These are phyloP conservation scores for Fraxinus nigra DNA, from an alignment of 305 asterid species.

Conservation along the genomic window DNA sequence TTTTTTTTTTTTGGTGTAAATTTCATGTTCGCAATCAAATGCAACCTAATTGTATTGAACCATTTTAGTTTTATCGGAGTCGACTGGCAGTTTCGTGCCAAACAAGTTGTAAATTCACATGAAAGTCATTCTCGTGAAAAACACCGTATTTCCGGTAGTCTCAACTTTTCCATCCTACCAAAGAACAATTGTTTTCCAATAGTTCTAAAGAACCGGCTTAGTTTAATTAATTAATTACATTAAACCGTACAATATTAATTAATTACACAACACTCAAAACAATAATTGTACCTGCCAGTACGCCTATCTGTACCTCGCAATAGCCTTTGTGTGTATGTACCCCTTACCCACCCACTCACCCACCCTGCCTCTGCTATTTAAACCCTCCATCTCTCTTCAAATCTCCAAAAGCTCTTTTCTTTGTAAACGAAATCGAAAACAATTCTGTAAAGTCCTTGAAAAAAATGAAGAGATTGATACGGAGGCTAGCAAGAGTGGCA, in stretches of 20 bases:
- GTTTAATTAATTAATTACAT: not conserved
- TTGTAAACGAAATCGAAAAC: not conserved
- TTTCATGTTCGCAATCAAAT: too few species aligned
- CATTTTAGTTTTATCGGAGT: not conserved
- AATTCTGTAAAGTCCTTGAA: not conserved
- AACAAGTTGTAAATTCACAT: not conserved
- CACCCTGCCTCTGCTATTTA: not conserved
- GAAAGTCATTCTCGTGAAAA: not conserved
- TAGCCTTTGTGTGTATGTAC: constrained; percentile 6
- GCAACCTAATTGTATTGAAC: too few species aligned
- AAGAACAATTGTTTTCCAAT: not conserved
- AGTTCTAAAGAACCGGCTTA: not conserved
- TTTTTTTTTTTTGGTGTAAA: too few species aligned
- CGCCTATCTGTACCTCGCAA: constrained; percentile 49
- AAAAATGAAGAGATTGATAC: constrained; percentile 60
- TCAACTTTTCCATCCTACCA: not conserved
- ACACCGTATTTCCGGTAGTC: not conserved
- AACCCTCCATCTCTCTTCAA: not conserved
- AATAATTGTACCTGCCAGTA: constrained; percentile 62
- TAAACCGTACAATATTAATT: not conserved
- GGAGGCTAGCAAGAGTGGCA: constrained; percentile 55
- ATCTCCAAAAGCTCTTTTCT: not conserved
- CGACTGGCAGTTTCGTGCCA: not conserved
- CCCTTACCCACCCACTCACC: constrained; percentile 8
- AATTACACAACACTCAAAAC: not conserved